Percentiles rank a stretch among this genome's conserved stretches.
Evolutionary conservation across 345 rosid species (phyloP).

Genomic region (Cardamine resedifolia): DNA sequence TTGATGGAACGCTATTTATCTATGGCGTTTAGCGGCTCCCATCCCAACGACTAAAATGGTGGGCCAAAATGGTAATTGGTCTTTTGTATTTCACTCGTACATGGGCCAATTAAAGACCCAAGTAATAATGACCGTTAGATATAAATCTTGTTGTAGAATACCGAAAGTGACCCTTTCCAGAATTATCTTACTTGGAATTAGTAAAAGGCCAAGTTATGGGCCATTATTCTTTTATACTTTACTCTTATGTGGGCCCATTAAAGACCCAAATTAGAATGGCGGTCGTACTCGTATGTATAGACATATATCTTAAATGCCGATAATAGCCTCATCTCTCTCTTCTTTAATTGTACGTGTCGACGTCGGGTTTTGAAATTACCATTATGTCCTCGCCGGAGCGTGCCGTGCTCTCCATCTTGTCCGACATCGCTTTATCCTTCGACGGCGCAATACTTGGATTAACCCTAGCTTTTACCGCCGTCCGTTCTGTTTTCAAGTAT

Average conservation of each 20-base stretch:
- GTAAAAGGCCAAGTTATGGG: neutral
- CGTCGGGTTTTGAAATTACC: neutral
- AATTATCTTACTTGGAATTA: neutral
- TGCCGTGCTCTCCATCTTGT: slow-evolving; percentile 49
- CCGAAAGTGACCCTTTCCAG: neutral
- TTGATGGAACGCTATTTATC: neutral
- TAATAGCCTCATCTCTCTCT: neutral
- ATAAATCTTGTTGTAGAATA: neutral
- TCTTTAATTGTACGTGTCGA: neutral
- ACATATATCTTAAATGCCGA: neutral
- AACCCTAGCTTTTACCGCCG: slow-evolving; percentile 65
- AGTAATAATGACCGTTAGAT: neutral
- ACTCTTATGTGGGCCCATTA: neutral
- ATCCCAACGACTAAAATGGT: neutral
- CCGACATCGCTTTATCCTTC: slow-evolving; percentile 70
- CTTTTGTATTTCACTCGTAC: neutral
- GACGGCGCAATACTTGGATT: slow-evolving; percentile 89
- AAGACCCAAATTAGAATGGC: slow-evolving; percentile 13
- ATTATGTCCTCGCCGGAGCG: slow-evolving; percentile 76
- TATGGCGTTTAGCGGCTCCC: neutral
- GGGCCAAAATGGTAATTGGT: neutral
- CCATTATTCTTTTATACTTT: neutral
- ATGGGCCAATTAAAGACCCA: slow-evolving; percentile 25
- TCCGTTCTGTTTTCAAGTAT: slow-evolving; percentile 52
- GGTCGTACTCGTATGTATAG: neutral